Base-by-base conservation (phyloP, 2,329 filamentous ascomycete genomes). In the Colletotrichum lentis region DNA sequence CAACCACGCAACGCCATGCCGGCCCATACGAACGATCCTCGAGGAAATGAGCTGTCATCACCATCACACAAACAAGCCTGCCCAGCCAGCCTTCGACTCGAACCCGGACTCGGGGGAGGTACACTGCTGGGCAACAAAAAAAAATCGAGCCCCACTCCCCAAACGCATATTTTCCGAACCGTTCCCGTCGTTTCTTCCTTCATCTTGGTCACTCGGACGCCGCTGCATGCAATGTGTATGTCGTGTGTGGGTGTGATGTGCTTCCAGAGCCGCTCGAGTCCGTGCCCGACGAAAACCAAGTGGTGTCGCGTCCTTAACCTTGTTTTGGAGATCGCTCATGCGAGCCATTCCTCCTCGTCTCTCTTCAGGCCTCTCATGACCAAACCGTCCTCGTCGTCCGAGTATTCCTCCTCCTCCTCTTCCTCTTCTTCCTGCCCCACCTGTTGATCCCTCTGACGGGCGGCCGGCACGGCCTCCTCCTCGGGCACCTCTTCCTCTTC, bases 301-400 rank as follows among this genome's bases (percentile, higher is more conserved):
- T 58, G 53, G 53, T 59, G 22, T 5, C 22, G 43, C 60, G 27
- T 20, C 41, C 43, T 27, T 3, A 3, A 20, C 43, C 44, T 43
- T 37, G 41, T 5, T 16, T 18, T 31, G 7, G 27, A 3, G 63
- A 18, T 41, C 18, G 39, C 16, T 73, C 70, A 88, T 64, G 85
- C 86, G 70, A 88, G 80, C 86, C 86, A 88, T 71, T 86, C 83
- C 74, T 88, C 85, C 71, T 88, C 86, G 62, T 85, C 83, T 70
- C 86, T 80, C 75, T 86, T 86, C 47, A 83, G 78, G 3, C 83
- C 84, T 64, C 83, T 81, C 85, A 88, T 88, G 35, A 86, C 79
- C 10, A 88, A 78, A 0, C 85, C 86, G 61, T 88, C 86, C 14
- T 87, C 85, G 7, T 86, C 84, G 14, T 86, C 83, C 8, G 83